A percentile compares a stretch with the other conserved stretches of the same genome.
Evolutionary conservation across 192 early-diverging fungal genomes (phyloP).

Genomic region (Diversispora eburnea): DNA sequence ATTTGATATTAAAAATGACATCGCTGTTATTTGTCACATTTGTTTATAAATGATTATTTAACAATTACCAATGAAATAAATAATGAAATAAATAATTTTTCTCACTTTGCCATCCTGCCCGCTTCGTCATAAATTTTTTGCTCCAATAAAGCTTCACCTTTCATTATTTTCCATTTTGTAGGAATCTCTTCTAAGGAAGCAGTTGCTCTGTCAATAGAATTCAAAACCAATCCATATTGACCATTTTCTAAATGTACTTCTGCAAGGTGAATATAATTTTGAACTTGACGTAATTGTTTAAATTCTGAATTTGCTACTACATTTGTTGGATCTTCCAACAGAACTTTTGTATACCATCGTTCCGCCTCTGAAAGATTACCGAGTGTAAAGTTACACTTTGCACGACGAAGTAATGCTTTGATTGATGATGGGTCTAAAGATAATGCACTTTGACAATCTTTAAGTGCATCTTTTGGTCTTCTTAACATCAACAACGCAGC

Average conservation of each 20-base stretch:
- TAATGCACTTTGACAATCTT: slow-evolving; percentile 61
- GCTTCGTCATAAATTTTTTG: slow-evolving; percentile 63
- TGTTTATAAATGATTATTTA: neutral
- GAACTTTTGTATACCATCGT: slow-evolving; percentile 40
- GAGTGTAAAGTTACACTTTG: slow-evolving; percentile 69
- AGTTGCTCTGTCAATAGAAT: slow-evolving; percentile 46
- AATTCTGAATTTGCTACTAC: slow-evolving; percentile 39
- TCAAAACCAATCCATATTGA: slow-evolving; percentile 45
- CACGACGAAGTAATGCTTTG: slow-evolving; percentile 64
- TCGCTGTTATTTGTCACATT: too few relatives aligned
- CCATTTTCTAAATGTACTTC: slow-evolving; percentile 43
- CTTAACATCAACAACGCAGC: slow-evolving; percentile 72
- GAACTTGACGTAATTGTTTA: slow-evolving; percentile 41
- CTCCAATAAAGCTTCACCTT: slow-evolving; percentile 62
- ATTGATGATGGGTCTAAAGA: slow-evolving; percentile 54
- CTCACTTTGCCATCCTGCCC: slow-evolving; percentile 42
- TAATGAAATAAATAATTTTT: neutral
- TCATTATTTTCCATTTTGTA: slow-evolving; percentile 62
- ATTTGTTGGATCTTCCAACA: slow-evolving; percentile 42
- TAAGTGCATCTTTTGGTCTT: slow-evolving; percentile 54
- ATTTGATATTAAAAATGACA: too few relatives aligned
- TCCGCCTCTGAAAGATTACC: slow-evolving; percentile 64
- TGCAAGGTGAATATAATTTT: slow-evolving; percentile 45
- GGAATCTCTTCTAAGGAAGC: slow-evolving; percentile 40
- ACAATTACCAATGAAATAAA: neutral